phyloP scores from a whole-genome alignment of 192 early-diverging fungal species.

The Coemansia sp. region DNA sequence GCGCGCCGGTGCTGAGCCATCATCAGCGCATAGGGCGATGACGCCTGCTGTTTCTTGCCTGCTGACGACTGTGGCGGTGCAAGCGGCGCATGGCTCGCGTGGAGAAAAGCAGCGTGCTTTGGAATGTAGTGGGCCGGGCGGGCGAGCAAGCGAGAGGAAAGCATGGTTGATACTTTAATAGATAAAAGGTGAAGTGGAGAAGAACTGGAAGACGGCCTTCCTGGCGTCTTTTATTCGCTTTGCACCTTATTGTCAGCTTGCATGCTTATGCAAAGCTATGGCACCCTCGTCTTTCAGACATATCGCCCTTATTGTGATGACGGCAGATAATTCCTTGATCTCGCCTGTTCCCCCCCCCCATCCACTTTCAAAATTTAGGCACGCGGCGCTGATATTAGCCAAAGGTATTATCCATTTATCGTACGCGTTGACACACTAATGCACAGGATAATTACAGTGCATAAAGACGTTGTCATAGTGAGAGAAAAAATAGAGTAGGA shows the following conservation, averaged over 20 bases:
- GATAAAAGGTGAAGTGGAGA: neutral
- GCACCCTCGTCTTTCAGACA: too few relatives aligned
- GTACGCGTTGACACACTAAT: neutral
- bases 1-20: neutral
- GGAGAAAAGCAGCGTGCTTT: too few relatives aligned
- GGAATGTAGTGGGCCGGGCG: too few relatives aligned
- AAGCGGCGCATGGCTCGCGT: too few relatives aligned
- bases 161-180: too few relatives aligned
- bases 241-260: neutral
- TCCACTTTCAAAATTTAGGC: neutral
- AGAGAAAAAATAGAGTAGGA: neutral
- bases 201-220: too few relatives aligned
- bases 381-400: neutral
- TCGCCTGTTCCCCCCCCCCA: neutral
- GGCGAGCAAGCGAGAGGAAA: too few relatives aligned
- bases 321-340: too few relatives aligned
- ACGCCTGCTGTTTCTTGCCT: too few relatives aligned
- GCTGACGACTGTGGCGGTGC: neutral
- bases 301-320: too few relatives aligned
- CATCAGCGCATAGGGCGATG: conserved; percentile 2
- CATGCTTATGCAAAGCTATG: neutral
- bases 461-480: conserved; percentile 1
- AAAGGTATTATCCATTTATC: neutral
- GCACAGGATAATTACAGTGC: conserved; percentile 2
- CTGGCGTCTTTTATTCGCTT: neutral